Evolutionary conservation across 768 basidiomycete genomes (phyloP).

Genomic region (Chalciporus piperatus): DNA sequence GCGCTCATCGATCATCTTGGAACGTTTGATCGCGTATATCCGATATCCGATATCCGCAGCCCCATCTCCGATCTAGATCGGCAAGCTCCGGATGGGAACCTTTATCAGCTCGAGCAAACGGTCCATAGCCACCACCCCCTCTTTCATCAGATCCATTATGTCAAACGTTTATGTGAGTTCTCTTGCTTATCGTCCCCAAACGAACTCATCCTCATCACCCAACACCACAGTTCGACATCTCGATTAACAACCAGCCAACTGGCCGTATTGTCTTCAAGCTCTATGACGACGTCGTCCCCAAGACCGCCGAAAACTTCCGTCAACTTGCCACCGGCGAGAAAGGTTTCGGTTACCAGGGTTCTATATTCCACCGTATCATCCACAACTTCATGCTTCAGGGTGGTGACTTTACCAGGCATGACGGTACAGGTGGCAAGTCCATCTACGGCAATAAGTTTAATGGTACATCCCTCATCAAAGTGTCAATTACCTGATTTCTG

Average conservation of each 20-base stretch:
- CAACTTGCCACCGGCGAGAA: slow-evolving; percentile 77
- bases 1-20: too few relatives aligned
- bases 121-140: background rate
- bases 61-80: slow-evolving; percentile 17
- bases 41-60: slow-evolving; percentile 10
- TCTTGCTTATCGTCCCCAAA: too few relatives aligned
- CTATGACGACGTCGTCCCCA: slow-evolving; percentile 74
- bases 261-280: slow-evolving; percentile 83
- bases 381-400: slow-evolving; percentile 88
- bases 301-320: slow-evolving; percentile 81
- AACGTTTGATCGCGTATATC: background rate
- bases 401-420: slow-evolving; percentile 71
- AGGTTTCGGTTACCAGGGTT: slow-evolving; percentile 71
- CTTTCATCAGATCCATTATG: slow-evolving; percentile 12
- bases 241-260: slow-evolving; percentile 36
- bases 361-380: slow-evolving; percentile 79
- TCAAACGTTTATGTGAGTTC: slow-evolving; percentile 17
- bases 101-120: slow-evolving; percentile 9
- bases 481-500: background rate
- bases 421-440: slow-evolving; percentile 80
- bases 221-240: slow-evolving; percentile 60
- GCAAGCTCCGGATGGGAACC: slow-evolving; percentile 13
- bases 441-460: slow-evolving; percentile 70
- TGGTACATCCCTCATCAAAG: slow-evolving; percentile 38
- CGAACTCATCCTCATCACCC: background rate